Base-by-base conservation (phyloP, 2,329 filamentous ascomycete genomes). In the Venturia nashicola region DNA sequence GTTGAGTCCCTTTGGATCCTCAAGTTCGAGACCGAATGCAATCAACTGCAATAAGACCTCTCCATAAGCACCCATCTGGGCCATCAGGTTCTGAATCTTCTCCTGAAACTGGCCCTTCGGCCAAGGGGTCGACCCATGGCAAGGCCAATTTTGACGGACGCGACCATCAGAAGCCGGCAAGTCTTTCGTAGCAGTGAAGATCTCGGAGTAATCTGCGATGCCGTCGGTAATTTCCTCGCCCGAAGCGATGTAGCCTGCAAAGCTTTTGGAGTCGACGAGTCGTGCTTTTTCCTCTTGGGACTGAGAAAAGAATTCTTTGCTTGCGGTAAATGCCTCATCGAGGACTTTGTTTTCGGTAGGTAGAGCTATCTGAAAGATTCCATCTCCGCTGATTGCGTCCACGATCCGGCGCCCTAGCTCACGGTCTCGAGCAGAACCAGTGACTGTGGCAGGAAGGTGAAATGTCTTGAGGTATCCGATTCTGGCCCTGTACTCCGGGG, bases 101-200 rank as follows among this genome's bases (percentile, higher is more conserved):
- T 70, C 67, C 68, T 75, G 73, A 73, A 80, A 78, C 12, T 73
- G 68, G 9, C 66, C 65, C 51, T 78, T 75, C 0, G 78, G 77
- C 79, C 79, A 82, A 0, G 79, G 79, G 65, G 76, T 78, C 2
- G 76, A 76, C 0, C 79, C 80, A 65, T 82, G 79, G 66, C 78
- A 81, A 0, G 79, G 80, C 78, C 80, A 81, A 36, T 73, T 72
- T 4, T 69, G 70, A 23, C 68, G 68, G 3, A 80, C 78, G 1
- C 78, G 72, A 0, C 69, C 66, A 59, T 81, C 78, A 5, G 71
- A 65, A 1, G 69, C 65, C 4, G 69, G 68, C 7, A 82, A 69
- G 60, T 81, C 79, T 65, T 81, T 81, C 14, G 77, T 81, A 20
- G 81, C 76, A 1, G 80, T 82, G 65, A 81, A 82, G 40, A 82